Evolutionary conservation across 768 basidiomycete genomes (phyloP).

Genomic region (Tremella fuciformis): DNA sequence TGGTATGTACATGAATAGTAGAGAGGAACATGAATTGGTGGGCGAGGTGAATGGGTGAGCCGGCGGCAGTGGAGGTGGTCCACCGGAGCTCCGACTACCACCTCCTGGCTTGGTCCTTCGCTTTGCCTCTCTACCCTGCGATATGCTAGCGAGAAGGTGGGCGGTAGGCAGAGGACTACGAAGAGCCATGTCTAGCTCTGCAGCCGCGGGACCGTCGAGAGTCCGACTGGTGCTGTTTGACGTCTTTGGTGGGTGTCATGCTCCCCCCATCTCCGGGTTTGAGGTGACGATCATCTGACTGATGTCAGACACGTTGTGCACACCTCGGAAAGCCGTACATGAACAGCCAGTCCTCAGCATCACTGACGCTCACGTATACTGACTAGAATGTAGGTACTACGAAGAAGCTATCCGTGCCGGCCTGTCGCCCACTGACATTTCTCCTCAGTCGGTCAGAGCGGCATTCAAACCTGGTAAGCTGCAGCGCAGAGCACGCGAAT

Average conservation of each 20-base stretch:
- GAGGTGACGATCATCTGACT: constrained; percentile 5
- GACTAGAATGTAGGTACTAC: constrained; percentile 30
- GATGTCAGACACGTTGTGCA: constrained; percentile 45
- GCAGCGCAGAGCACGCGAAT: not conserved
- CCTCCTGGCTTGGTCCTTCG: no score
- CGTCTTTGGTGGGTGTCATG: constrained; percentile 41
- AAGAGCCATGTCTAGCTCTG: not conserved
- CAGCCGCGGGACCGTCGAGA: not conserved
- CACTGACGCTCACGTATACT: not conserved
- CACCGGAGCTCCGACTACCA: constrained; percentile 2
- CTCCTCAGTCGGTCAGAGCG: constrained; percentile 28
- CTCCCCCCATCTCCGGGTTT: no score
- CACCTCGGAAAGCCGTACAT: constrained; percentile 45
- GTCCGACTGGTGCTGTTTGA: constrained; percentile 49
- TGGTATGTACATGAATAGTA: constrained; percentile 2
- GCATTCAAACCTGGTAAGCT: constrained; percentile 44
- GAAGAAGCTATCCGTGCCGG: constrained; percentile 45
- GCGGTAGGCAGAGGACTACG: not conserved
- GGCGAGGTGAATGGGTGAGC: not conserved
- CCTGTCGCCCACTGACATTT: constrained; percentile 22
- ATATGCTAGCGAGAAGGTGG: not conserved
- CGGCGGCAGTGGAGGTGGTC: constrained; percentile 3
- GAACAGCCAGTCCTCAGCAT: constrained; percentile 34
- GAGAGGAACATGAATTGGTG: not conserved
- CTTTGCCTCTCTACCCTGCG: not conserved